Evolutionary conservation across 352 stramenopile genomes (phyloP), one percentile per base, ranked within the genome.

Genomic region (Phytophthora cactorum): DNA sequence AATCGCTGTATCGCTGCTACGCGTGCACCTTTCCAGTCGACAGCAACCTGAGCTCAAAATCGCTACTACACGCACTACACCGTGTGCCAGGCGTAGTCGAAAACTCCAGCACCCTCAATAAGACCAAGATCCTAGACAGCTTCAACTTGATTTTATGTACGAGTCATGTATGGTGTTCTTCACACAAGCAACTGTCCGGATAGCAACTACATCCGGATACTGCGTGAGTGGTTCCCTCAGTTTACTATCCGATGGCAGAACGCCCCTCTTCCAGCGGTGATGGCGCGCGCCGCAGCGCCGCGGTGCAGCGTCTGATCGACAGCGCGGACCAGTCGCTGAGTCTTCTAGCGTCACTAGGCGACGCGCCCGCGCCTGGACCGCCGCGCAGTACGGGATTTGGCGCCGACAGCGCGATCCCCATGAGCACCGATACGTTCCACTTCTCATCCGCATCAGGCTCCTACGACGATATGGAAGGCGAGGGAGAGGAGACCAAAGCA

Each of bases 241-340:
- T 65, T 17, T 32, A 12, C 47, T 11, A 58, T 43, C 51, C 31
- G 39, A 79, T 76, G 68, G 64, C 63, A 15, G 56, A 63, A 57
- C 68, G 68, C 32, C 68, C 63, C 50, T 64, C 57, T 59, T 63
- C 36, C 51, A 65, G 47, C 49, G 55, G 52, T 32, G 56, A 38
- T 43, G 57, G 34, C 17, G 28, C 47, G 45, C 66, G 57, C 15
- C 79, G 81, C 65, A 91, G 71, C 62, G 83, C 82, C 41, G 77
- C 63, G 38, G 73, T 90, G 38, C 84, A 91, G 78, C 82, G 84
- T n/a, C 80, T 94, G 14, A 89, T 94, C 32, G 82, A 94, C 59
- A 82, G 77, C 44, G 86, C 86, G 11, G 86, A 94, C 68, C 70
- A 89, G 57, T 89, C 84, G 8, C 58, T 94, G 58, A 84, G 56